phyloP scores from a whole-genome alignment of 208 protist species.

The Borovskyia barvae region DNA sequence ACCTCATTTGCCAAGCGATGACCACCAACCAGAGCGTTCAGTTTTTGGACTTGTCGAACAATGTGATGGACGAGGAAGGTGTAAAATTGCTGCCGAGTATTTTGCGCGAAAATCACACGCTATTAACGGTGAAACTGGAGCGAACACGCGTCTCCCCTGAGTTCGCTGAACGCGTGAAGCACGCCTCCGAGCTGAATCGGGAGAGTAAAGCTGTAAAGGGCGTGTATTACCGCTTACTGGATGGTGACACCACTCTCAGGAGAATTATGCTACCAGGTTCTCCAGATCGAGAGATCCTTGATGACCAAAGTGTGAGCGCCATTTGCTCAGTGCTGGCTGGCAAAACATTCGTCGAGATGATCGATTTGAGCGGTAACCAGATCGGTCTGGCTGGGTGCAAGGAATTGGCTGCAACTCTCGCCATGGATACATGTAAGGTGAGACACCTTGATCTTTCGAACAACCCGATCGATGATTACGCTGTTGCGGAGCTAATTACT shows the following conservation, averaged over 20 bases:
- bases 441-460: constrained; percentile 34
- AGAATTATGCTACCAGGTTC: constrained; percentile 50
- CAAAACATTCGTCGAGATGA: constrained; percentile 36
- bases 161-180: constrained; percentile 36
- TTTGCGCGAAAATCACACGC: constrained; percentile 56
- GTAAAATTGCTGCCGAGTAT: constrained; percentile 52
- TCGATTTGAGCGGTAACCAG: constrained; percentile 61
- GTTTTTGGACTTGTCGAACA: constrained; percentile 67
- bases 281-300: constrained; percentile 34
- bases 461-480: constrained; percentile 71
- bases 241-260: constrained; percentile 40
- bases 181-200: constrained; percentile 71
- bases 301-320: constrained; percentile 62
- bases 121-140: constrained; percentile 43
- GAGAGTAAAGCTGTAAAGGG: constrained; percentile 62
- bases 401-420: constrained; percentile 43
- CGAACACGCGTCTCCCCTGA: constrained; percentile 49
- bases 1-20: constrained; percentile 72
- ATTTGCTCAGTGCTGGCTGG: constrained; percentile 53
- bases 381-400: constrained; percentile 57
- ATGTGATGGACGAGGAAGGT: constrained; percentile 52
- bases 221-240: constrained; percentile 56
- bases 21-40: constrained; percentile 57
- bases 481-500: constrained; percentile 44
- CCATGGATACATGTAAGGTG: constrained; percentile 41